These are phyloP conservation scores for Kodamaea ohmeri DNA, from an alignment of 1,139 yeast genomes.

Conservation along the genomic window DNA sequence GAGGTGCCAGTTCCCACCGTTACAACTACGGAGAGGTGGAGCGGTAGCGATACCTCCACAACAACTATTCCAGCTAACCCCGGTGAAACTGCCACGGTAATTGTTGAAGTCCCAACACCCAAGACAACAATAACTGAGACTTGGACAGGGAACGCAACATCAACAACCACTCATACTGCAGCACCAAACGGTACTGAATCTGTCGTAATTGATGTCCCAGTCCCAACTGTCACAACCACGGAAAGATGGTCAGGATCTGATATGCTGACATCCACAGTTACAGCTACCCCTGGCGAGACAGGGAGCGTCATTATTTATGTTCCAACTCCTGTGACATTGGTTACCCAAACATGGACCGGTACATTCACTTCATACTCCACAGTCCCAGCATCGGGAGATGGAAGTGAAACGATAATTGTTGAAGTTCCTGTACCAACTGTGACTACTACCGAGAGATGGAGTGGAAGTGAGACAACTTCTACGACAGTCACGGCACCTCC, in stretches of 20 bases:
- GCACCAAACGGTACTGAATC: not conserved
- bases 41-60: conserved; percentile 10
- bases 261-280: conserved; percentile 9
- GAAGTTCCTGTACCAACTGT: too few species aligned
- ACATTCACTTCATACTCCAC: too few species aligned
- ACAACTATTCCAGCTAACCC: conserved; percentile 12
- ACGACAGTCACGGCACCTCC: too few species aligned
- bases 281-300: conserved; percentile 9
- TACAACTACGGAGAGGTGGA: conserved; percentile 4
- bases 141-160: conserved; percentile 7
- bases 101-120: conserved; percentile 16
- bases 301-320: conserved; percentile 15
- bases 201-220: conserved; percentile 8
- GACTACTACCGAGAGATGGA: too few species aligned
- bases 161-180: not conserved
- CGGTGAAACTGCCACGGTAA: conserved; percentile 19
- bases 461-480: too few species aligned
- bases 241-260: conserved; percentile 15
- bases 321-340: too few species aligned
- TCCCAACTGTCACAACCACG: conserved; percentile 5
- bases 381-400: too few species aligned
- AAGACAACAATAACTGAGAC: conserved; percentile 17
- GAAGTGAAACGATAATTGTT: too few species aligned
- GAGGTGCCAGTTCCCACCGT: conserved; percentile 16
- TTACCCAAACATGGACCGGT: too few species aligned